phyloP scores from a whole-genome alignment of 2,329 filamentous ascomycete species.

The Rutstroemia sydowiana region DNA sequence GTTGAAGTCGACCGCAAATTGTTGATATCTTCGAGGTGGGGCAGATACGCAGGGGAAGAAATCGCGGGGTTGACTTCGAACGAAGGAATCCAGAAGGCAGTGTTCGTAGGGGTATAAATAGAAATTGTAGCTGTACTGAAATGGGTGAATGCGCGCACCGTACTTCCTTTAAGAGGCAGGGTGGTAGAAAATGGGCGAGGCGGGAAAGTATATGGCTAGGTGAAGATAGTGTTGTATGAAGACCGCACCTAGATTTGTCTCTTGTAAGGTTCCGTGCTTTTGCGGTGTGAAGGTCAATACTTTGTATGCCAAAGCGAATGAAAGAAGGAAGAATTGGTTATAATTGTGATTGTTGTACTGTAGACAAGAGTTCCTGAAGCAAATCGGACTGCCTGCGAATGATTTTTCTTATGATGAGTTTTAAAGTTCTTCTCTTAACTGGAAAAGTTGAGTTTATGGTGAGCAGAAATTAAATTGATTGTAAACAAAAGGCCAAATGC shows the following conservation, averaged over 20 bases:
- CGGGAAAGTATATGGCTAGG: background rate
- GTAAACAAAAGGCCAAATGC: background rate
- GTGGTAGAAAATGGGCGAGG: no score
- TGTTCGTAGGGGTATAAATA: no score
- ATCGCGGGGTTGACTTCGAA: background rate
- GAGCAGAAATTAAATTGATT: background rate
- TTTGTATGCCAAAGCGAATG: background rate
- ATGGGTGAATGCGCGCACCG: no score
- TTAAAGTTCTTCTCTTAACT: background rate
- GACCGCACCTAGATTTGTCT: background rate
- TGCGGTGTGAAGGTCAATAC: background rate
- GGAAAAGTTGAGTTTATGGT: background rate
- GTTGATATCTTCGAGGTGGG: conserved; percentile 2
- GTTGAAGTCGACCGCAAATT: background rate
- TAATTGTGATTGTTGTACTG: no score
- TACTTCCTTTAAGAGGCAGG: no score
- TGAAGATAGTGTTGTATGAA: background rate
- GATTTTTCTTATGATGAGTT: background rate
- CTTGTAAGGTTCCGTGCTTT: conserved; percentile 1
- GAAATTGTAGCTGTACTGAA: no score
- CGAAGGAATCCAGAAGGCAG: background rate
- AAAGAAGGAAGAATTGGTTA: background rate
- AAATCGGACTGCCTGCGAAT: conserved; percentile 1
- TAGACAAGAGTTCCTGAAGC: background rate
- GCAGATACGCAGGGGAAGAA: background rate